Base-by-base conservation (phyloP, 164 flowering plant genomes). In the Echeveria elegans region DNA sequence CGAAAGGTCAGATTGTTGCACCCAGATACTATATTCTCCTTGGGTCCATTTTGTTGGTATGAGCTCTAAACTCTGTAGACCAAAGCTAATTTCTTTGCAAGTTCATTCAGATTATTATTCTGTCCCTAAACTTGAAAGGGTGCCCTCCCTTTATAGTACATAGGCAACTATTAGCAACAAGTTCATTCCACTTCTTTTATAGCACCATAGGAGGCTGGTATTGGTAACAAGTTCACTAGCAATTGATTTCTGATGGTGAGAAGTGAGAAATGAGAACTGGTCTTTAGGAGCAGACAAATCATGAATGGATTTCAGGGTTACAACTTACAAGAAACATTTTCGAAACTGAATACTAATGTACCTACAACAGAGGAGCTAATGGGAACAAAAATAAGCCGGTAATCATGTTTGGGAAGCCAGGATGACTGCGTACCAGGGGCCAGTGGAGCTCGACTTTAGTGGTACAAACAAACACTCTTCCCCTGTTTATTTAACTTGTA, bases 371-470 rank as follows among this genome's bases (percentile, higher is more conserved):
- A 56, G 31, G 16, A 56, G 32, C 61, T 11, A 56, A 28, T 56
- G 32, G 61, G 61, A 19, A 56, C 61, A 28, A 56, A 56, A 56
- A 56, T 56, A 56, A 53, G 30, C 60, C 11, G 60, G 15, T 48
- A 48, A 24, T 48, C 56, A 21, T 48, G 10, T 53, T 11, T 43
- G 47, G 30, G 16, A 26, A 53, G 60, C 30, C 16, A 11, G 24
- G 16, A 31, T 3, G 29, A 21, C 56, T 50, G 29, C 30, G 16
- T 31, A 32, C 24, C 38, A 62, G 40, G 21, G 23, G 37, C n/a
- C 12, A 34, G 26, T 37, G 21, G 23, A 34, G 41, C 21, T 7
- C 32, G 19, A 19, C 38, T 37, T 32, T 21, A 1, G 23, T 31
- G 41, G 65, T 34, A 32, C 43, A 63, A 63, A 63, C 3, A 36